Evolutionary conservation across 139 green algal species (phyloP).

Genomic region (Volvox africanus): DNA sequence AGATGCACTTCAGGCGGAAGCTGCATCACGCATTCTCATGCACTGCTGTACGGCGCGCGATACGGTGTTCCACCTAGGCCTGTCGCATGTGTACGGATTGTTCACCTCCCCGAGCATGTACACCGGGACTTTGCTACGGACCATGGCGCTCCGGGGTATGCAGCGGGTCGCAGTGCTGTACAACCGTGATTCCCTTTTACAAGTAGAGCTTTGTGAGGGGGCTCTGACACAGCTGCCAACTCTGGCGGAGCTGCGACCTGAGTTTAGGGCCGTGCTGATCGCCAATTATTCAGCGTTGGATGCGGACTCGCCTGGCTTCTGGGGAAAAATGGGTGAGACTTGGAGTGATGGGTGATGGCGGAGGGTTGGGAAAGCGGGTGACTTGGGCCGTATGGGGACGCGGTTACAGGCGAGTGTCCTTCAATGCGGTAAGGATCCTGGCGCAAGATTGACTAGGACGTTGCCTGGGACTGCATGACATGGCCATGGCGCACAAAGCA

Average conservation of each 20-base stretch:
- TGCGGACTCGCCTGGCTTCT: constrained; percentile 14
- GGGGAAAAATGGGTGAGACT: neutral
- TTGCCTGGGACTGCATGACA: no score
- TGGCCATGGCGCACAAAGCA: no score
- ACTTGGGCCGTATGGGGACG: no score
- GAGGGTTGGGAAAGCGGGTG: no score
- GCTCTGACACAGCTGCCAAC: neutral
- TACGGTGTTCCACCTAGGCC: neutral
- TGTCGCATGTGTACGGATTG: constrained; percentile 18
- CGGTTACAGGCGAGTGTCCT: no score
- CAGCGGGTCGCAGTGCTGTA: neutral
- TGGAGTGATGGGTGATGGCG: neutral
- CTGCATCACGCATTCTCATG: neutral
- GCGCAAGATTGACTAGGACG: no score
- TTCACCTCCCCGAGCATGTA: constrained; percentile 11
- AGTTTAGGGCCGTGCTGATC: neutral
- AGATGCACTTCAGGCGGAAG: constrained; percentile 22
- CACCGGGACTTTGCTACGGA: constrained; percentile 9
- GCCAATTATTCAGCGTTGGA: constrained; percentile 8
- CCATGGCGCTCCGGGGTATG: constrained; percentile 14
- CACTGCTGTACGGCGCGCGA: constrained; percentile 45
- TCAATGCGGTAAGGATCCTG: no score
- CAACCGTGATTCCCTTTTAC: neutral
- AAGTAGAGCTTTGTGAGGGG: constrained; percentile 18
- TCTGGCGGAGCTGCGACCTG: constrained; percentile 27